These are phyloP conservation scores for Pseudozyma hubeiensis DNA, from an alignment of 1,284 basidiomycete species.

Conservation along the genomic window DNA sequence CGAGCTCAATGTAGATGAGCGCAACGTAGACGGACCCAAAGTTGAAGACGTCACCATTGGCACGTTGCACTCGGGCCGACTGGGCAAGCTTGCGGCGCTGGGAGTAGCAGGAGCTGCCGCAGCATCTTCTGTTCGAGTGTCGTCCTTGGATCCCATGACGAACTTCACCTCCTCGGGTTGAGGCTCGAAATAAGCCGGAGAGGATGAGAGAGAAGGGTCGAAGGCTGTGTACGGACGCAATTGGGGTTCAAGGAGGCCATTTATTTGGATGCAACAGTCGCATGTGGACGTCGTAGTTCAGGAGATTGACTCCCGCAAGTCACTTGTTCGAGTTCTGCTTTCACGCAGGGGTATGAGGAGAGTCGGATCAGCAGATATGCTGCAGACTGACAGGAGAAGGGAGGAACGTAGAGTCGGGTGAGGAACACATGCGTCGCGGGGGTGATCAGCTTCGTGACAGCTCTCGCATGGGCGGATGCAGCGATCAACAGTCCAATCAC, in stretches of 20 bases:
- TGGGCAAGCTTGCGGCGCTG: conserved; percentile 3
- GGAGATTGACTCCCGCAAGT: no score
- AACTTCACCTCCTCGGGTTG: neutral
- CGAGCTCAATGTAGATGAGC: no score
- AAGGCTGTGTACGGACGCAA: no score
- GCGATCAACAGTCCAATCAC: conserved; percentile 1
- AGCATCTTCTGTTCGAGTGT: neutral
- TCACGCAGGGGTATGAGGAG: no score
- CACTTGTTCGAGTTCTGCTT: no score
- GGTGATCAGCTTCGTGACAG: conserved; percentile 13
- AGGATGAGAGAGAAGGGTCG: neutral
- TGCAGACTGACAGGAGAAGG: neutral
- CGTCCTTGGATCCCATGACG: conserved; percentile 2
- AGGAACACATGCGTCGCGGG: neutral
- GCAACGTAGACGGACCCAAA: neutral
- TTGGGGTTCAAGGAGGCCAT: no score
- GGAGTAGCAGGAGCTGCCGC: neutral
- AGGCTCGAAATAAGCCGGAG: neutral
- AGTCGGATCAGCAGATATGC: no score
- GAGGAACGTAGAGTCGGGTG: neutral
- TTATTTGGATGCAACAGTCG: no score
- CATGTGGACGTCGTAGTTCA: no score
- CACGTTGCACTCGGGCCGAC: conserved; percentile 4
- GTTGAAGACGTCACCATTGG: neutral
- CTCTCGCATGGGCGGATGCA: neutral